Evolutionary conservation across 805 yeast genomes (phyloP), one percentile per base, ranked within the genome.

Genomic region (Clavispora fructus): DNA sequence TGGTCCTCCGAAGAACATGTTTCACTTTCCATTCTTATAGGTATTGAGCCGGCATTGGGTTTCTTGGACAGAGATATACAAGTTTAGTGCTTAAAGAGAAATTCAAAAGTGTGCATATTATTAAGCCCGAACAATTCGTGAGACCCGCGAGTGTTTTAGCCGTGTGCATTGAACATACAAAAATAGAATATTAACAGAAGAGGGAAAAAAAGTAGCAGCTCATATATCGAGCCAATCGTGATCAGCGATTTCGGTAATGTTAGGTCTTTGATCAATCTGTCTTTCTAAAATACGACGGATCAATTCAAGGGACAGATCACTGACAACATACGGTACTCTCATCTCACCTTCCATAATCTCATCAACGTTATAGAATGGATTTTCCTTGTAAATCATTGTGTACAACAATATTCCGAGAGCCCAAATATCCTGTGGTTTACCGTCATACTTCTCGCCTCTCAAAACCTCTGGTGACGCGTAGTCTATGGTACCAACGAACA

Each of bases 391-490:
- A 7, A 92, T 75, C 59, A 94, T 78, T 0, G 97, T 94, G 67
- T 91, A 94, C 19, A 94, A 69, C 47, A 94, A 69, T 19, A 94
- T 87, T 2, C 99, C 99, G 60, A 92, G 73, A 0, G 98, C 96
- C 99, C 99, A 94, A 2, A 91, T 84, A 66, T 94, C 99, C 64
- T 94, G 99, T 3, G 96, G 92, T 61, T 80, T 85, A 19, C 99
- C 99, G 43, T 82, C 89, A 59, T 92, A 94, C 19, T 91, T 85
- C 49, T 82, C 83, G 2, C 98, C 99, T 43, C 83, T 77, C 31
- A 94, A 71, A 0, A 94, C 96, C 64, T 94, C 99, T 0, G 99
- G 99, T 0, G 98, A 95, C 1, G 98, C 98, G 64, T 92, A 94
- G 64, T 94, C 97, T 39, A 94, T 83, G 0, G 99, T 94, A 2